These are phyloP conservation scores for Diatrype stigma DNA, from an alignment of 2,329 filamentous ascomycete species.

Conservation along the genomic window DNA sequence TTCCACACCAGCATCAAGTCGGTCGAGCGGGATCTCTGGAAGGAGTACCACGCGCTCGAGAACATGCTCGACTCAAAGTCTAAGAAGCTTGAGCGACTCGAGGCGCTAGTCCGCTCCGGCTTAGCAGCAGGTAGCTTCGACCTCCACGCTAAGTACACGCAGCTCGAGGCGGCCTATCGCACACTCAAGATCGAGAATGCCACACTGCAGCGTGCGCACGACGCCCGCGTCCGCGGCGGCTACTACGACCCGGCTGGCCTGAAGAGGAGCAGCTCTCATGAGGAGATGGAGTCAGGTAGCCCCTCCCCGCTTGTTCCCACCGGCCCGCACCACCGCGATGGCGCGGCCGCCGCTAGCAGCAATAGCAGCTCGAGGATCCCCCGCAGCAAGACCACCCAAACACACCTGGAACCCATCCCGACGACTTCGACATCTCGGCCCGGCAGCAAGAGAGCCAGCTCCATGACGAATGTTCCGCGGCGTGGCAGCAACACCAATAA, in stretches of 20 bases:
- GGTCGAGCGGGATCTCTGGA: conserved; percentile 86
- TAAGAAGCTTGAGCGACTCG: conserved; percentile 83
- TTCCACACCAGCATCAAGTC: conserved; percentile 77
- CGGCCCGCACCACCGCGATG: conserved; percentile 36
- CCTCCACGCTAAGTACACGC: conserved; percentile 41
- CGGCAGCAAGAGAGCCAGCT: neutral
- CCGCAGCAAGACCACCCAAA: conserved; percentile 36
- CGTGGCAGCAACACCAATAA: conserved; percentile 7
- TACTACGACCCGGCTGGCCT: conserved; percentile 30
- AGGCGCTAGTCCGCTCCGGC: conserved; percentile 69
- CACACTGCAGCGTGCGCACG: conserved; percentile 63
- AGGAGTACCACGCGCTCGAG: conserved; percentile 85
- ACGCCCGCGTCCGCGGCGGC: conserved; percentile 47
- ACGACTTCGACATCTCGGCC: conserved; percentile 13
- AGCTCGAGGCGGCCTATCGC: conserved; percentile 58
- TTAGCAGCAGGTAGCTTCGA: conserved; percentile 44
- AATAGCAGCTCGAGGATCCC: conserved; percentile 19
- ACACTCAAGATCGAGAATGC: conserved; percentile 62
- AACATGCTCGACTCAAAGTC: conserved; percentile 72
- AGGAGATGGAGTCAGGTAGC: conserved; percentile 38
- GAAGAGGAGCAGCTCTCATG: conserved; percentile 32
- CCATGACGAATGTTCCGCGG: conserved; percentile 19
- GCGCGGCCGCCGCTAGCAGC: neutral
- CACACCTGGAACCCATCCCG: conserved; percentile 22
- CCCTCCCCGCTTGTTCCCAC: conserved; percentile 52